Conservation (phyloP, 306 rosid genomes). For the Acacia crassicarpa region DNA sequence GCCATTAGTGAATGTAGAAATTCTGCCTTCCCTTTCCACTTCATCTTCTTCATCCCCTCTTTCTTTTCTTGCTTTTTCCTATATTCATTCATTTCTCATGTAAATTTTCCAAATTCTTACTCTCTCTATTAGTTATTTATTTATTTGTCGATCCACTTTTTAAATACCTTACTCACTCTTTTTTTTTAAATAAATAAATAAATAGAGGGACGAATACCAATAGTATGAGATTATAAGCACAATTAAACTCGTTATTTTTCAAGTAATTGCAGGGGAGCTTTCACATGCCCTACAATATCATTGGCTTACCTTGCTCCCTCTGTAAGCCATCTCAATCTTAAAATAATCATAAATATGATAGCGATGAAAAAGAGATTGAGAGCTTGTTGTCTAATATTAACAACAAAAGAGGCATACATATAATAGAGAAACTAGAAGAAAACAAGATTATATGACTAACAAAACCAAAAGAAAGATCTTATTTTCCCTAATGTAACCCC, state of each 20-base stretch:
- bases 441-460: slow-evolving; percentile 22
- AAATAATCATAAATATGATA: not conserved
- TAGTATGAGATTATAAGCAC: too few relatives aligned
- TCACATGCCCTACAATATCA: too few relatives aligned
- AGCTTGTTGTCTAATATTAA: not conserved
- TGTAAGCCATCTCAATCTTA: not conserved
- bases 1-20: slow-evolving; percentile 59
- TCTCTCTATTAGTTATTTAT: too few relatives aligned
- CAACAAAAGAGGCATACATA: not conserved
- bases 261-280: too few relatives aligned
- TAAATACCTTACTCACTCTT: too few relatives aligned
- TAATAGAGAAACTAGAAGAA: not conserved
- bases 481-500: slow-evolving; percentile 55
- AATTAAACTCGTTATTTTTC: too few relatives aligned
- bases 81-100: slow-evolving; percentile 24
- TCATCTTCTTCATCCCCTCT: slow-evolving; percentile 30
- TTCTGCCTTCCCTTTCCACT: slow-evolving; percentile 66
- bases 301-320: not conserved
- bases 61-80: slow-evolving; percentile 27
- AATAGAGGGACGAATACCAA: too few relatives aligned
- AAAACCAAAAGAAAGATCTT: slow-evolving; percentile 40
- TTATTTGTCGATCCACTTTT: not conserved
- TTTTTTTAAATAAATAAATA: too few relatives aligned
- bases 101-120: slow-evolving; percentile 21
- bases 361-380: not conserved